A percentile compares a stretch with the other conserved stretches of the same genome.
phyloP scores from a whole-genome alignment of 2,329 filamentous ascomycete genomes.

The Monilinia vaccinii-corymbosi region DNA sequence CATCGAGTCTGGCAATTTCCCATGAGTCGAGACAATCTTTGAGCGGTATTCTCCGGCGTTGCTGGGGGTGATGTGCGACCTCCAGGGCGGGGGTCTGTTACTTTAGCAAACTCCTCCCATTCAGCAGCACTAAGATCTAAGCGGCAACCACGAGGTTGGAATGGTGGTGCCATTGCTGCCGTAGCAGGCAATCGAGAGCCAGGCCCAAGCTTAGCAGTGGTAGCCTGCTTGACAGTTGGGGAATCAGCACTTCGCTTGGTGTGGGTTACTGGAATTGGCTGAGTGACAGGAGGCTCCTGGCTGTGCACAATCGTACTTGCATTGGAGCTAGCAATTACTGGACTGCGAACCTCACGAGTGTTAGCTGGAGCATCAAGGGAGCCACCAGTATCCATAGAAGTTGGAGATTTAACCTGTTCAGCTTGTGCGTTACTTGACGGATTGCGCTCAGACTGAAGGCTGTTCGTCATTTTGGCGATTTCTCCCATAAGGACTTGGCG shows the following conservation, averaged over 20 bases:
- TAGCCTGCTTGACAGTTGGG: background rate
- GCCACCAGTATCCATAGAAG: background rate
- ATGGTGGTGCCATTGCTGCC: constrained; percentile 29
- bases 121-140: constrained; percentile 5
- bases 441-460: background rate
- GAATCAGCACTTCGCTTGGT: background rate
- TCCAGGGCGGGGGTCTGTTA: constrained; percentile 1
- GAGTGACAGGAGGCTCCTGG: background rate
- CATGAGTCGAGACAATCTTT: constrained; percentile 21
- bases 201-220: background rate
- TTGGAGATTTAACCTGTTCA: background rate
- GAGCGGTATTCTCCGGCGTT: constrained; percentile 10
- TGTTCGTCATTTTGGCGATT: background rate
- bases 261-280: background rate
- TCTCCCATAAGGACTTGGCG: constrained; percentile 33
- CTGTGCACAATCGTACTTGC: background rate
- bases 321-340: background rate
- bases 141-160: constrained; percentile 24
- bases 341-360: background rate
- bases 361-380: background rate
- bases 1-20: constrained; percentile 19
- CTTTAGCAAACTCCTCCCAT: constrained; percentile 1
- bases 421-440: background rate
- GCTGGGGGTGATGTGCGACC: constrained; percentile 8
- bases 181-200: constrained; percentile 21